Base-by-base conservation (phyloP, 441 rosid species). In the Viola pubescens region DNA sequence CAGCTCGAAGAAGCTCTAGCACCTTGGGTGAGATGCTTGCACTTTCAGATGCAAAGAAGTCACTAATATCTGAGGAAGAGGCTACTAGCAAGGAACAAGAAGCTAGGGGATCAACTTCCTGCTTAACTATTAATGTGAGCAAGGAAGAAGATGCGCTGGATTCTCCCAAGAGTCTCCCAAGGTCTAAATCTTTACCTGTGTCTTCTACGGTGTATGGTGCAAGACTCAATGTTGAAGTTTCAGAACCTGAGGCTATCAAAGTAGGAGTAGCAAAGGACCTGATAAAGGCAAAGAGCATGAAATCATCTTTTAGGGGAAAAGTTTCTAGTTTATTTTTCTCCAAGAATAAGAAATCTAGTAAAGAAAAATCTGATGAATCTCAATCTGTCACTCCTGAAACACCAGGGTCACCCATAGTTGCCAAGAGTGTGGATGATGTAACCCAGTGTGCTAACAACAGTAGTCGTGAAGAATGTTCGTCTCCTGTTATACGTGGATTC, bases 1-100 rank as follows among this genome's bases (percentile, higher is more conserved):
- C 59, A 58, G 58, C 74, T 41, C 62, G 75, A 56, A 79, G 81
- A 79, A 81, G 84, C 76, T 94, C 98, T n/a, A 86, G 88, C 64
- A 88, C 98, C 43, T 70, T 89, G 79, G 98, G 97, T 19, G 97
- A 94, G 77, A 94, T 94, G 98, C 97, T 89, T 72, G 86, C 96
- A 4, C 84, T 94, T 61, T 83, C 90, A 39, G 95, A 94, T 74
- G 56, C 77, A 19, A 86, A 76, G 66, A 80, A 76, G 64, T 68
- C 71, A 4, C 53, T 53, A 42, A 76, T 46, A 71, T 65, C 74
- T 11, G 77, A 72, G 48, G 85, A 69, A 50, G 81, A 67, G 54
- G 47, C 40, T 60, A 54, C 43, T 26, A 74, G 57, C 19, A 67
- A 62, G 70, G 79, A 71, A 56, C 78, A 69, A 59, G 79, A 71